Percentiles rank a stretch among this genome's conserved stretches.
These are phyloP conservation scores for Pseudogymnoascus verrucosus DNA, from an alignment of 2,329 filamentous ascomycete species.

Conservation along the genomic window DNA sequence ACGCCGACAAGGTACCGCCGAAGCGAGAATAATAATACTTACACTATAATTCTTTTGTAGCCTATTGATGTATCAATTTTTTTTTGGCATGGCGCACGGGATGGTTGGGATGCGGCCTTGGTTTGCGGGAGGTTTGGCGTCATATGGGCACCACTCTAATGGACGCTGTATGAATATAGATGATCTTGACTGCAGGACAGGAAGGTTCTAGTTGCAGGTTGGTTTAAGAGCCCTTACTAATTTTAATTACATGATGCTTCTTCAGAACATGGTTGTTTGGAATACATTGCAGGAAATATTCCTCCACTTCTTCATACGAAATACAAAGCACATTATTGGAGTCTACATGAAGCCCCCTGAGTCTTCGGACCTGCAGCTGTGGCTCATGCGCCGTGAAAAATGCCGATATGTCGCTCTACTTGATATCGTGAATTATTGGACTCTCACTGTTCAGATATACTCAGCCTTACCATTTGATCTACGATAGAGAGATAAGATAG, in stretches of 20 bases:
- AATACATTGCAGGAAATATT: constrained; percentile 4
- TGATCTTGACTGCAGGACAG: constrained; percentile 7
- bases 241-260: constrained; percentile 7
- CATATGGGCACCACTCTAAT: constrained; percentile 1
- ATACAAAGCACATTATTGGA: constrained; percentile 1
- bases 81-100: constrained; percentile 2
- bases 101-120: constrained; percentile 7
- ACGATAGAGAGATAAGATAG: neutral
- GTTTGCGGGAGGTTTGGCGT: constrained; percentile 5
- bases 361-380: neutral
- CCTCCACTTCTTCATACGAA: neutral
- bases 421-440: neutral
- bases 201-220: constrained; percentile 8
- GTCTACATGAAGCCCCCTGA: neutral
- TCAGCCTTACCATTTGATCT: neutral
- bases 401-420: neutral
- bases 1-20: constrained; percentile 11
- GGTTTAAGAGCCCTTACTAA: constrained; percentile 6
- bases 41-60: constrained; percentile 6
- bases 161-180: constrained; percentile 8
- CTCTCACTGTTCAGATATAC: neutral
- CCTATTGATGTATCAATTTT: constrained; percentile 4
- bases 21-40: constrained; percentile 10
- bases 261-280: constrained; percentile 8
- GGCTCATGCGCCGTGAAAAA: neutral